Conservation (phyloP, 352 stramenopile genomes). For the Phytopythium chamaehyphon region DNA sequence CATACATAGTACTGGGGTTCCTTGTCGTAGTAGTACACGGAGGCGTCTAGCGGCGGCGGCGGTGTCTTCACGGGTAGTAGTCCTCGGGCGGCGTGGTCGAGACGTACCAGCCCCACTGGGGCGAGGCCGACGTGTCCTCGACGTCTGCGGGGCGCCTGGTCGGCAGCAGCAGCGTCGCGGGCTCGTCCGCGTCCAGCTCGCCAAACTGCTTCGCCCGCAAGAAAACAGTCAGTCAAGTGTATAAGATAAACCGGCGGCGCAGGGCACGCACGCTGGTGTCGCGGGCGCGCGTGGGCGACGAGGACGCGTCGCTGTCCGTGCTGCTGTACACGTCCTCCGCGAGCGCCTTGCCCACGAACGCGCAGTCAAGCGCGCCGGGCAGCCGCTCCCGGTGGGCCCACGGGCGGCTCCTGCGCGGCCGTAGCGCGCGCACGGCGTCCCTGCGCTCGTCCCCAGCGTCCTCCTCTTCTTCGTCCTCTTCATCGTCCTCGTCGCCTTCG, state of each 20-base stretch:
- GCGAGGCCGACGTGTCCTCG: conserved; percentile 42
- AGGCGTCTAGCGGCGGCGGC: background rate
- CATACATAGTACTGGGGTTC: too few species aligned
- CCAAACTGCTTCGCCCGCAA: conserved; percentile 21
- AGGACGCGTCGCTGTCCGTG: conserved; percentile 65
- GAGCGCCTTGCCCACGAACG: conserved; percentile 1
- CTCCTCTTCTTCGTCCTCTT: conserved; percentile 10
- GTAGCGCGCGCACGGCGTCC: background rate
- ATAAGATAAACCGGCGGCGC: background rate
- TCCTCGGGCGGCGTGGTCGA: conserved; percentile 76
- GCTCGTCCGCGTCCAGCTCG: conserved; percentile 26
- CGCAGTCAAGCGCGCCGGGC: background rate
- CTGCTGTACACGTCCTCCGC: conserved; percentile 55
- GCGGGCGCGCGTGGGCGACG: conserved; percentile 27
- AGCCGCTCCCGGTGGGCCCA: background rate
- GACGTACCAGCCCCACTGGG: conserved; percentile 82
- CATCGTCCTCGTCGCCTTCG: background rate
- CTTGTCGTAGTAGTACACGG: background rate
- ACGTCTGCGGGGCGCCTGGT: conserved; percentile 18
- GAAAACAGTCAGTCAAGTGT: conserved; percentile 4
- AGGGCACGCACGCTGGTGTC: conserved; percentile 26
- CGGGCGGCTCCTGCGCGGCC: background rate
- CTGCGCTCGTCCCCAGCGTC: conserved; percentile 31
- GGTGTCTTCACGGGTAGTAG: conserved; percentile 40
- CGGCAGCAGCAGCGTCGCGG: conserved; percentile 9